phyloP scores from a whole-genome alignment of 352 stramenopile genomes.

The Pythium scleroteichum region DNA sequence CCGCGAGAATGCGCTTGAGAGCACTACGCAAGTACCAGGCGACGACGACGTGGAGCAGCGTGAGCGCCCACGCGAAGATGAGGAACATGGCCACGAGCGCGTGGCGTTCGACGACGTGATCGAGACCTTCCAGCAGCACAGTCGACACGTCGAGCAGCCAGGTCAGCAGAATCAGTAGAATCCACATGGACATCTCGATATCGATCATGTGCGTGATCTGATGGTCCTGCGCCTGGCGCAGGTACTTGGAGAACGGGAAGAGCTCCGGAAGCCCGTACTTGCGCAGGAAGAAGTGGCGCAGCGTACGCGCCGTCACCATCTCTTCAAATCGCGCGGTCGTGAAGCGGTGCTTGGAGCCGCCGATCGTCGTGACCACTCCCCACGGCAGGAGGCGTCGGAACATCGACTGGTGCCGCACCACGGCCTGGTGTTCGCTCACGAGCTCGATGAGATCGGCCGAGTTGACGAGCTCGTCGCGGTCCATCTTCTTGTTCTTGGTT shows the following conservation, averaged over 20 bases:
- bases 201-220: constrained; percentile 79
- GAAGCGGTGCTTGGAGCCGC: constrained; percentile 3
- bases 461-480: constrained; percentile 27
- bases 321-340: constrained; percentile 10
- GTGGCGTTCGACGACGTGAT: constrained; percentile 14
- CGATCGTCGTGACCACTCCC: background rate
- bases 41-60: constrained; percentile 17
- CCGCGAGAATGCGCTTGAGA: constrained; percentile 8
- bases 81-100: constrained; percentile 20
- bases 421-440: constrained; percentile 24
- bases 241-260: constrained; percentile 66
- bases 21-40: constrained; percentile 8
- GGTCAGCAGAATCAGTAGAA: constrained; percentile 17
- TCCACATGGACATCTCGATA: constrained; percentile 59
- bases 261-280: constrained; percentile 25
- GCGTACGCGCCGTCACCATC: constrained; percentile 19
- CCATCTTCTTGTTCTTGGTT: constrained; percentile 28
- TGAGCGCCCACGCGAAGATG: constrained; percentile 13
- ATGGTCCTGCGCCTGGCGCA: constrained; percentile 61
- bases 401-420: constrained; percentile 11
- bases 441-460: constrained; percentile 24
- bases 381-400: constrained; percentile 11
- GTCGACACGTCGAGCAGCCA: constrained; percentile 14
- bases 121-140: constrained; percentile 1
- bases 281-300: constrained; percentile 26